Percentiles rank a stretch among this genome's conserved stretches.
Conservation (phyloP, 2,329 filamentous ascomycete species). For the Trematosphaeria pertusa region DNA sequence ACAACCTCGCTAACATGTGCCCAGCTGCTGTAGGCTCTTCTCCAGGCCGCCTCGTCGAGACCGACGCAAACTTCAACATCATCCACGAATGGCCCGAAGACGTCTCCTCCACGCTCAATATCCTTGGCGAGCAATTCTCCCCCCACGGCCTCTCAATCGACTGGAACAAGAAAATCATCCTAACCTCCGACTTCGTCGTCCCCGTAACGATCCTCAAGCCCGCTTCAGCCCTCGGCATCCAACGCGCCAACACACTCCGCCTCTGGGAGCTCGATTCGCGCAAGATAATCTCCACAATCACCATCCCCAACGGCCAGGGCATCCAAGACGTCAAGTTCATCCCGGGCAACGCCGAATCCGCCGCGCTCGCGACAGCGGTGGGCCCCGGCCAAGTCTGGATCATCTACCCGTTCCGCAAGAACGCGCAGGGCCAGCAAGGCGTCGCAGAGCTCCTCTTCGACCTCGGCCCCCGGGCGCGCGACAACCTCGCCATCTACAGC, state of each 20-base stretch:
- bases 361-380: constrained; percentile 67
- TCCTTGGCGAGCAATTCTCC: constrained; percentile 67
- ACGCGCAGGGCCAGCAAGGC: constrained; percentile 64
- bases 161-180: constrained; percentile 63
- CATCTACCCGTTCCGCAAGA: constrained; percentile 67
- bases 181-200: constrained; percentile 68
- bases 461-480: constrained; percentile 62
- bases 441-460: constrained; percentile 65
- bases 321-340: constrained; percentile 73
- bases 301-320: constrained; percentile 64
- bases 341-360: constrained; percentile 64
- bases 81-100: constrained; percentile 69
- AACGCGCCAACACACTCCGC: constrained; percentile 63
- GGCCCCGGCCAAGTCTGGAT: constrained; percentile 68
- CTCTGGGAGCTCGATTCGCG: constrained; percentile 63
- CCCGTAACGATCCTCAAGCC: constrained; percentile 68
- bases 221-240: constrained; percentile 56
- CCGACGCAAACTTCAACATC: constrained; percentile 65
- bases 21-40: constrained; percentile 61
- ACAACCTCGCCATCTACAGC: constrained; percentile 66
- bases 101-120: constrained; percentile 60
- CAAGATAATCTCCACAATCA: constrained; percentile 66
- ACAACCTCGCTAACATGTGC: too few relatives aligned
- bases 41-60: constrained; percentile 67
- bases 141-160: constrained; percentile 67